Percentiles rank a stretch among this genome's conserved stretches.
Conservation (phyloP, 2,329 filamentous ascomycete species). For the Cercospora canescens region DNA sequence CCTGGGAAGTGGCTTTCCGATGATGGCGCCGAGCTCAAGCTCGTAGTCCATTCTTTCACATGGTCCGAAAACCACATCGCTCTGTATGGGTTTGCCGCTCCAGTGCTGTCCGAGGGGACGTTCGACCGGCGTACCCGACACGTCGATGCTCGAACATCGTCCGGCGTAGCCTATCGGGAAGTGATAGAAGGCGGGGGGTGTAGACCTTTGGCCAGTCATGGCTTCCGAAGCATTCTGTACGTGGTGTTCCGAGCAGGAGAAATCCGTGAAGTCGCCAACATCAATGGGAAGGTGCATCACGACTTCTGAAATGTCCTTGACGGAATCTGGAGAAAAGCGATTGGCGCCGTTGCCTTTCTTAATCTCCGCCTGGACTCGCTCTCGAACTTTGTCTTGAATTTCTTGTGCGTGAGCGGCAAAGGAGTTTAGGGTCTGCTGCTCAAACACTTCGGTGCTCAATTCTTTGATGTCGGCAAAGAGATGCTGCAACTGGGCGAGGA, state of each 20-base stretch:
- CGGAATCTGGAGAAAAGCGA: conserved; percentile 28
- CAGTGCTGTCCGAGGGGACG: conserved; percentile 50
- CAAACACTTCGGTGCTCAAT: conserved; percentile 30
- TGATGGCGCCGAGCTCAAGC: conserved; percentile 47
- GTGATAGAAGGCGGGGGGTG: conserved; percentile 50
- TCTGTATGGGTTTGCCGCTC: conserved; percentile 43
- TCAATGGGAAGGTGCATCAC: conserved; percentile 56
- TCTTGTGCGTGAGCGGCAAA: conserved; percentile 48
- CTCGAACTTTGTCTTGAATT: conserved; percentile 39
- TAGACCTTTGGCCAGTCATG: conserved; percentile 40
- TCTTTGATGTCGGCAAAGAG: conserved; percentile 12
- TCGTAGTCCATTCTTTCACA: conserved; percentile 49
- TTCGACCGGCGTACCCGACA: conserved; percentile 51
- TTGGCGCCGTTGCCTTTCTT: conserved; percentile 20
- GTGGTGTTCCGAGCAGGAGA: conserved; percentile 55
- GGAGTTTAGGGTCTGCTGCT: conserved; percentile 46
- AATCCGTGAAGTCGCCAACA: conserved; percentile 60
- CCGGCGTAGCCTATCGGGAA: conserved; percentile 57
- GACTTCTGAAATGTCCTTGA: conserved; percentile 43
- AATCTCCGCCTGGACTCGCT: conserved; percentile 39
- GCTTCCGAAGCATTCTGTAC: conserved; percentile 51
- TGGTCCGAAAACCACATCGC: conserved; percentile 51
- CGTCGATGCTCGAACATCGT: conserved; percentile 54
- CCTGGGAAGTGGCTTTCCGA: conserved; percentile 42
- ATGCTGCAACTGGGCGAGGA: conserved; percentile 40